phyloP scores from a whole-genome alignment of 164 flowering plant genomes.

The Chloranthus sessilifolius region DNA sequence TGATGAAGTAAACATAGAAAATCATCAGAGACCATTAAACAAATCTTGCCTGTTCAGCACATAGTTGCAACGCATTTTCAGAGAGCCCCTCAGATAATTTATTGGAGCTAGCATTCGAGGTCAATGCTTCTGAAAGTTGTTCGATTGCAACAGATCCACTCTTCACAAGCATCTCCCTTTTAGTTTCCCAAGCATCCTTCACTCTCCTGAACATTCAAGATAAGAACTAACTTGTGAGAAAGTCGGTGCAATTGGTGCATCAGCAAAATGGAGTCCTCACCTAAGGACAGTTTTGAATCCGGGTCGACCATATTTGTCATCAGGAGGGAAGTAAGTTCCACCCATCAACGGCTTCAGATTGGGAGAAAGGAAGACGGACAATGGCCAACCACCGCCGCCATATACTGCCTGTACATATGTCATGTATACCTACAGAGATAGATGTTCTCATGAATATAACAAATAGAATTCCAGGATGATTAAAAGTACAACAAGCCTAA shows the following conservation, averaged over 20 bases:
- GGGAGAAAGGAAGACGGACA: constrained; percentile 85
- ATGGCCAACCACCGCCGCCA: constrained; percentile 99
- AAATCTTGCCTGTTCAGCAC: constrained; percentile 63
- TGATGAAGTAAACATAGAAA: neutral
- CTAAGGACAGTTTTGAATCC: constrained; percentile 89
- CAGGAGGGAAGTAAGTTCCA: constrained; percentile 94
- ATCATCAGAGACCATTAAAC: neutral
- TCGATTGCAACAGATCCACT: constrained; percentile 84
- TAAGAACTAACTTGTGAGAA: neutral
- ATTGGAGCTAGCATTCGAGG: constrained; percentile 48
- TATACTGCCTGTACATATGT: constrained; percentile 92
- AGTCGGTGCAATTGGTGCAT: neutral
- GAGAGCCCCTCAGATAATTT: constrained; percentile 52
- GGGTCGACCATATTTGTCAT: constrained; percentile 85
- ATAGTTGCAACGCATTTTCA: constrained; percentile 42
- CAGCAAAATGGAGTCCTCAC: constrained; percentile 21
- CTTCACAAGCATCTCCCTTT: constrained; percentile 58
- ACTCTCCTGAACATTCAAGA: constrained; percentile 51
- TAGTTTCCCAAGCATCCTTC: constrained; percentile 84
- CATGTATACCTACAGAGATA: constrained; percentile 77
- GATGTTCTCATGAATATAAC: neutral
- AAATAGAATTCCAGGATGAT: too few species aligned
- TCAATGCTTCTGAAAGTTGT: constrained; percentile 78
- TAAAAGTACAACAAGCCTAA: too few species aligned
- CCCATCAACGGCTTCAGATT: constrained; percentile 96